These are phyloP conservation scores for Vickermania spadyakhi DNA, from an alignment of 208 protist species.

Conservation along the genomic window DNA sequence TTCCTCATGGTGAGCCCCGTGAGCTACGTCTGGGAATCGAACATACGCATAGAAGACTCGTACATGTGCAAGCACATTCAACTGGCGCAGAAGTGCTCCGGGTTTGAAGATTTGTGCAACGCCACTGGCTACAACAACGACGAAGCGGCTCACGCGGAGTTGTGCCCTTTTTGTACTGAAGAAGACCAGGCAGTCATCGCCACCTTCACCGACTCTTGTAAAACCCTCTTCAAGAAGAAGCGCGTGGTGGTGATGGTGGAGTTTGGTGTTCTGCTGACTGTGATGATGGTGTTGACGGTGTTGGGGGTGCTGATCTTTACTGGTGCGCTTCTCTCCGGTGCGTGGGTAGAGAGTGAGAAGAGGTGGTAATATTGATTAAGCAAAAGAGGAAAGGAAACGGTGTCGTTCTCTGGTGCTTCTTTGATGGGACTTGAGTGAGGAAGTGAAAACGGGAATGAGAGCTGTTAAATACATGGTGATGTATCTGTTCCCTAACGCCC, in stretches of 20 bases:
- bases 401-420: too few species aligned
- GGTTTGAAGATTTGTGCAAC: background rate
- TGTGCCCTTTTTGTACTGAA: background rate
- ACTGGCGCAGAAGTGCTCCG: background rate
- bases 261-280: background rate
- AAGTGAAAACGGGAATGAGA: too few species aligned
- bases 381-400: too few species aligned
- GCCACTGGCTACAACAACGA: background rate
- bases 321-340: background rate
- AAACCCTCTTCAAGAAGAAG: background rate
- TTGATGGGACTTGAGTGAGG: too few species aligned
- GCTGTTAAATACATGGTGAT: too few species aligned
- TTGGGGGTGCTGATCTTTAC: conserved; percentile 2
- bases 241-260: background rate
- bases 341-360: conserved; percentile 2
- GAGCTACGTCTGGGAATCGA: background rate
- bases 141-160: background rate
- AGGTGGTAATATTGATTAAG: too few species aligned
- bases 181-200: background rate
- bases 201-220: background rate
- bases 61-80: background rate
- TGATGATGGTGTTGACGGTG: background rate
- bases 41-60: background rate
- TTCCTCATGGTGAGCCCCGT: background rate
- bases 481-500: too few species aligned